A percentile compares a stretch with the other conserved stretches of the same genome.
These are phyloP conservation scores for Obba rivulosa DNA, from an alignment of 768 basidiomycete species.

Conservation along the genomic window DNA sequence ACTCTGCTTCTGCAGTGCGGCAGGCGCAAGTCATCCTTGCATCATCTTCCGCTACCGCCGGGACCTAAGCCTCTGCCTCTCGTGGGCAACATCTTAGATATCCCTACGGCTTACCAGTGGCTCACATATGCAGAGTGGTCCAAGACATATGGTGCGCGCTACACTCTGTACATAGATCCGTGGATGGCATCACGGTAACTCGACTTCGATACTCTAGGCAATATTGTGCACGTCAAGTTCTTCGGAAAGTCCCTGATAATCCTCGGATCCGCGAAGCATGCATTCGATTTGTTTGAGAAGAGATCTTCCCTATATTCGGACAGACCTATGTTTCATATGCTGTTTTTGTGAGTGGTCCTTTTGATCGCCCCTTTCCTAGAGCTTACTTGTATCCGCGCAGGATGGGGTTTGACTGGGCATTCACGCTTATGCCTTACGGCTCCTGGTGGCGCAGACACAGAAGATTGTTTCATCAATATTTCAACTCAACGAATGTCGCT, in stretches of 20 bases:
- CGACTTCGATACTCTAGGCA: conserved; percentile 38
- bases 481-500: conserved; percentile 20
- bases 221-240: conserved; percentile 58
- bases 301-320: conserved; percentile 27
- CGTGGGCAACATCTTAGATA: conserved; percentile 58
- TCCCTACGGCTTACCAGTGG: conserved; percentile 61
- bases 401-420: conserved; percentile 38
- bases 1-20: no score
- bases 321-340: conserved; percentile 26
- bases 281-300: conserved; percentile 31
- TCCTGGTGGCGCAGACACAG: conserved; percentile 38
- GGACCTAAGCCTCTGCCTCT: conserved; percentile 64
- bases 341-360: no score
- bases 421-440: conserved; percentile 37
- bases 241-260: conserved; percentile 66
- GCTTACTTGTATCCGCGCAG: no score
- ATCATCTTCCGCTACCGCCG: conserved; percentile 41
- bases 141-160: conserved; percentile 50
- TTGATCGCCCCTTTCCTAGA: no score
- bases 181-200: not conserved
- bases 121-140: conserved; percentile 57
- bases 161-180: no score
- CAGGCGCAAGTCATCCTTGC: no score
- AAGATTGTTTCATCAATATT: conserved; percentile 35
- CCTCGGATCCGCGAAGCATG: conserved; percentile 54